Evolutionary conservation across 75 land plant species (phyloP), one percentile per base, ranked within the genome.

Genomic region (Larix kaempferi): DNA sequence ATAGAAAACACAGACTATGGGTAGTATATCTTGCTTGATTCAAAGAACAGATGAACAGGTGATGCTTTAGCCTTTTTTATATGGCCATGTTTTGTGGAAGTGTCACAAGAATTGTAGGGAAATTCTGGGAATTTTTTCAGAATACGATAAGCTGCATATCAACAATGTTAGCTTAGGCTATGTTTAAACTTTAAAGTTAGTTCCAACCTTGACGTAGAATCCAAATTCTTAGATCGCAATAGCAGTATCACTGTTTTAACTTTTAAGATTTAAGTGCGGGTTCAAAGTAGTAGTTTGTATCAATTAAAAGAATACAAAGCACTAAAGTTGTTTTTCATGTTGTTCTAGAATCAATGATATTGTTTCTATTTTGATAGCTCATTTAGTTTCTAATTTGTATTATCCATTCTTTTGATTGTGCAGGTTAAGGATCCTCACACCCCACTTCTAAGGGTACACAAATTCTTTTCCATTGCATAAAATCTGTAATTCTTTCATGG

Each of bases 361-460:
- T 69, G 13, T 41, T 64, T 64, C 19, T 64, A 14, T 64, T 29
- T 64, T 65, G 33, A 5, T 65, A 39, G 8, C n/a, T 69, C 3
- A 69, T 41, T 69, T 41, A n/a, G 49, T 69, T 39, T 37, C 44
- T 69, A 69, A 69, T 16, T 69, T 69, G 13, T 72, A 12, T 67
- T 14, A 29, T 78, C 2, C 7, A 16, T 19, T 71, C 27, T 13
- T 15, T 78, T 61, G 15, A 41, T 1, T 82, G 11, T 88, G 80
- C 89, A 92, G 94, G 86, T 92, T 27, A 88, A 78, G 80, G 92
- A 88, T 72, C 90, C 58, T 44, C 94, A 92, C 26, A 80, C 83
- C 33, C 89, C 92, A 27, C 69, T 85, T 57, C 64, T 92, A 74
- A 90, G 89, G 93, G 94, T 85, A 58, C n/a, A 59, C 19, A 72